Conservation (phyloP, 192 early-diverging fungal genomes). For the Backusella luteola region DNA sequence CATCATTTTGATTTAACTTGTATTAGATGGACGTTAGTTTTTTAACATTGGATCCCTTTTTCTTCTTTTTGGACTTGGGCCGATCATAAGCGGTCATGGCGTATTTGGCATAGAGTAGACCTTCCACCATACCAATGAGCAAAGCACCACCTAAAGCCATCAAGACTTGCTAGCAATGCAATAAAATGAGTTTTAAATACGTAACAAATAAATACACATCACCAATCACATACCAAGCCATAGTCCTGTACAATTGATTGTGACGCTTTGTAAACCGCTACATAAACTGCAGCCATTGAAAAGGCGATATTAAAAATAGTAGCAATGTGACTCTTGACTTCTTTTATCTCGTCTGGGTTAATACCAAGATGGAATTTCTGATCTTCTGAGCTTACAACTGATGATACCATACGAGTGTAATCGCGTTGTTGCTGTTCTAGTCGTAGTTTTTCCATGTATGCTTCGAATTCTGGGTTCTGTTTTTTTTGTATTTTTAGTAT, state of each 20-base stretch:
- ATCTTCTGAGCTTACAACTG: constrained; percentile 17
- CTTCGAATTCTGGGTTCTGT: constrained; percentile 27
- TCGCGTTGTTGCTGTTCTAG: constrained; percentile 10
- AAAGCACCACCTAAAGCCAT: constrained; percentile 23
- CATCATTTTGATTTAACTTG: background rate
- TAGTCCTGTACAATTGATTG: constrained; percentile 12
- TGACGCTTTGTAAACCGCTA: constrained; percentile 21
- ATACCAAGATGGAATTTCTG: constrained; percentile 7
- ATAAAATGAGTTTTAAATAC: background rate
- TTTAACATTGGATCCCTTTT: background rate
- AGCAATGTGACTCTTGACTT: constrained; percentile 17
- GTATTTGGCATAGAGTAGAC: constrained; percentile 21
- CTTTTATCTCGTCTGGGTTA: constrained; percentile 14
- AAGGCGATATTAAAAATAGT: constrained; percentile 28
- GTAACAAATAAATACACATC: background rate
- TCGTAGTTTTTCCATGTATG: constrained; percentile 23
- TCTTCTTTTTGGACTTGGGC: constrained; percentile 2
- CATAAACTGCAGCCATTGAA: constrained; percentile 28
- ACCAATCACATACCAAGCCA: constrained; percentile 20
- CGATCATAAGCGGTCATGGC: background rate
- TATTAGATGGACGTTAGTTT: background rate
- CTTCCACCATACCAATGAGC: constrained; percentile 22
- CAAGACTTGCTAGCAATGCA: constrained; percentile 14
- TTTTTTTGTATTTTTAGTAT: background rate
- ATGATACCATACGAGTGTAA: constrained; percentile 17